Base-by-base conservation (phyloP, 2,329 filamentous ascomycete species). In the Verticillium albo-atrum region DNA sequence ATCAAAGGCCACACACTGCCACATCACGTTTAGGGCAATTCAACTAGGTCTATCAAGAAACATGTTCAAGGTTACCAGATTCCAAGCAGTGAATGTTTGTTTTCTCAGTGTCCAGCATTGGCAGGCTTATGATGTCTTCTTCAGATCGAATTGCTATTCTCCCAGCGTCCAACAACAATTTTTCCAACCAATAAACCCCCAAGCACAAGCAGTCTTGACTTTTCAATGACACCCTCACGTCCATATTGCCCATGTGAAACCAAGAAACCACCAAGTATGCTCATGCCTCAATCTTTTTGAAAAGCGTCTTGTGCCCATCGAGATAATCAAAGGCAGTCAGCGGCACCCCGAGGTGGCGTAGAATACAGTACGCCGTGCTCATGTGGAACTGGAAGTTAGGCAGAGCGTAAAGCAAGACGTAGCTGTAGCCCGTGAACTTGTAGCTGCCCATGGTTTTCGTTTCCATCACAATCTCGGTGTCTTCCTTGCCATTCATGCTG, bases 361-460 rank as follows among this genome's bases (percentile, higher is more conserved):
- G 66, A 55, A 89, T 81, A 3, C 68, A 74, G 69, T 89, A 88
- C 7, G 81, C 79, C 6, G 78, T 84, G 26, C 72, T 77, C 3
- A 82, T 61, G 65, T 89, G 86, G 68, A 89, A 89, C 69, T 77
- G 85, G 66, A 87, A 78, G 67, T 88, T 87, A 14, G 85, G 84
- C 42, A 86, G 34, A 15, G 34, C 34, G 12, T 37, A 37, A 6
- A 37, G 34, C 3, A 70, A 65, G 10, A 82, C 64, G 64, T 83
- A 85, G 0, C 69, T 65, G 58, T 74, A 64, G 0, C 71, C 77
- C 2, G 65, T 68, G 58, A 72, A 72, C 28, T 52, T 57, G 35
- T 64, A 71, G 42, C 58, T 65, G 6, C 68, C 70, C 58, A 67
- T 58, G 14, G 35, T 32, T 20, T 63, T 64, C 3, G 68, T 62